Evolutionary conservation across 495 filamentous ascomycete species (phyloP), one percentile per base, ranked within the genome.

Genomic region (Penicillium longicatenatum): DNA sequence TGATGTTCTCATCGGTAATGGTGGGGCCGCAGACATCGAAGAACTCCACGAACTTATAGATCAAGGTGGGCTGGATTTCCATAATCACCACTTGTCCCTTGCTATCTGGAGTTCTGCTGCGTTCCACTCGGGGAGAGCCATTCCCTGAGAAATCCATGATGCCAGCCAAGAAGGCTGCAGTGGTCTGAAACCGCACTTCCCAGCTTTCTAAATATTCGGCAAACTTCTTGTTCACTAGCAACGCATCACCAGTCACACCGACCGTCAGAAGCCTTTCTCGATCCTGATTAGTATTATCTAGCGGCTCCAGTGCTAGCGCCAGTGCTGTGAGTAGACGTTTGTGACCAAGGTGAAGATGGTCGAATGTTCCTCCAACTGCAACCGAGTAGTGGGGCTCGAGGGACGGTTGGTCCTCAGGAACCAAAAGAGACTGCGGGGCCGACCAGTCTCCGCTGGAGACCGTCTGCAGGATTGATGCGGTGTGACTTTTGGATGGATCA

Each of bases 291-390:
- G 64, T 60, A 4, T 68, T 52, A 64, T 54, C 67, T 4, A 70
- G 64, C 3, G 79, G 74, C 3, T 84, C 81, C 17, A 93, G 71
- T 10, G 90, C 77, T 49, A 97, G 77, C 5, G 89, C 87, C 9
- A 86, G 89, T 63, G 93, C 93, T 8, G 93, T 93, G 35, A 98
- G 78, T 7, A 98, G 83, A 21, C 97, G 80, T 67, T 97, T 97
- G 77, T 98, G 94, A n/a, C 94, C 94, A 26, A 90, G 83, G 68
- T 98, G 94, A 37, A 98, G 84, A 73, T 98, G 91, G 72, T 98
- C 94, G 69, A 98, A 98, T 4, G 94, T 98, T 19, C 94, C 94
- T 42, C 93, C 94, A 31, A 98, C 86, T n/a, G 84, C 86, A 31
- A 96, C 88, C 17, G 82, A 80, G 59, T 71, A 68, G 67, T 86